Percentiles rank a stretch among this genome's conserved stretches.
Conservation (phyloP, 176 grass and related monocot genomes). For the Triticum dicoccoides region DNA sequence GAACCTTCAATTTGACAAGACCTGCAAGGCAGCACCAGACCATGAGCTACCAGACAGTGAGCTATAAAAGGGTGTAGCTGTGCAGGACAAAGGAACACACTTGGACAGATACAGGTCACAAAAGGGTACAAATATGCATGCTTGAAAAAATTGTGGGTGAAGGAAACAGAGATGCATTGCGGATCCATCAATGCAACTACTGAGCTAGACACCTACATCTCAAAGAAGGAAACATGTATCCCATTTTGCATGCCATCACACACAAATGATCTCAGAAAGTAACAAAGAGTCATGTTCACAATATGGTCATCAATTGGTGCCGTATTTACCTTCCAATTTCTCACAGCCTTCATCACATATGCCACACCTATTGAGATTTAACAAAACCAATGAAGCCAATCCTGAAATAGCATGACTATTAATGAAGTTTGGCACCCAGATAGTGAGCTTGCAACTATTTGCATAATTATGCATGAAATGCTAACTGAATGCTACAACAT, state of each 20-base stretch:
- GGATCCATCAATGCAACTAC: not conserved
- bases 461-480: not conserved
- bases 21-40: conserved; percentile 27
- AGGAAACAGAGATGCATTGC: not conserved
- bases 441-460: conserved; percentile 7
- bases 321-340: conserved; percentile 64
- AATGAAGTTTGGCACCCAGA: conserved; percentile 4
- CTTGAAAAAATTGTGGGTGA: not conserved
- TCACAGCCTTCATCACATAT: conserved; percentile 84
- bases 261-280: not conserved
- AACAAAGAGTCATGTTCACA: not conserved
- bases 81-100: not conserved
- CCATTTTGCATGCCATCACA: not conserved
- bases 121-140: not conserved
- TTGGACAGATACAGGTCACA: not conserved
- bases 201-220: not conserved
- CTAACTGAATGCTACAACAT: not conserved
- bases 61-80: not conserved
- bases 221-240: not conserved
- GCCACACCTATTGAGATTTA: conserved; percentile 80
- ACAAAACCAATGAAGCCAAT: conserved; percentile 57
- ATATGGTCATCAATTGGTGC: not conserved
- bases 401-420: conserved; percentile 49
- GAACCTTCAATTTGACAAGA: conserved; percentile 64
- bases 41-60: not conserved